Evolutionary conservation across 1,284 basidiomycete species (phyloP).

Genomic region (Mycosarcoma mackinlayi): DNA sequence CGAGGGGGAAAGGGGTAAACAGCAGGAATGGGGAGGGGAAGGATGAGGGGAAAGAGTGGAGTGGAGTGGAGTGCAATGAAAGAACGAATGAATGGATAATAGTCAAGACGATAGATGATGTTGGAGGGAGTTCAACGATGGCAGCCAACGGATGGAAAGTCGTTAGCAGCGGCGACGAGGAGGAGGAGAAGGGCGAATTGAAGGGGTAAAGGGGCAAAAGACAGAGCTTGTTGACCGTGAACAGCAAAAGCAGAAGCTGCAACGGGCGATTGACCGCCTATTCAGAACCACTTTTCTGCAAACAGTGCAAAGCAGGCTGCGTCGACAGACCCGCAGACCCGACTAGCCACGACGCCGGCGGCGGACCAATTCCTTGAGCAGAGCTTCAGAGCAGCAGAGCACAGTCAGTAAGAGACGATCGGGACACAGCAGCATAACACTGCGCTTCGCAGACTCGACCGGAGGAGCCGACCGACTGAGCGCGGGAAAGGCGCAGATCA

Average conservation of each 20-base stretch:
- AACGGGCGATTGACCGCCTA: too few relatives aligned
- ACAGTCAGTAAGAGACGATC: background rate
- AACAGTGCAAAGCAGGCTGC: constrained; percentile 6
- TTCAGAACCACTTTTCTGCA: too few relatives aligned
- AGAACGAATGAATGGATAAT: constrained; percentile 19
- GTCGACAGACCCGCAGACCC: background rate
- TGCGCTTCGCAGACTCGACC: constrained; percentile 3
- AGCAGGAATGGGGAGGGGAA: constrained; percentile 1
- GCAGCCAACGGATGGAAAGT: background rate
- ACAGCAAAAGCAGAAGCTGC: background rate
- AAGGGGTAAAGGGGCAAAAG: background rate
- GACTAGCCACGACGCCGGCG: too few relatives aligned
- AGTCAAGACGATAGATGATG: constrained; percentile 24
- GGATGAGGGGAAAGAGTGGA: background rate
- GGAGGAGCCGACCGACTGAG: constrained; percentile 10
- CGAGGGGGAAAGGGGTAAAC: background rate
- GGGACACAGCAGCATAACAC: constrained; percentile 4
- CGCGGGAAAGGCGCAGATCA: constrained; percentile 9
- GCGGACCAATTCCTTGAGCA: too few relatives aligned
- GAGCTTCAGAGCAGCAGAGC: background rate
- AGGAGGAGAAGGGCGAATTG: constrained; percentile 2
- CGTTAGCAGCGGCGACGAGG: background rate
- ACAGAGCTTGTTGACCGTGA: constrained; percentile 1
- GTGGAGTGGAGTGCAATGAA: constrained; percentile 25
- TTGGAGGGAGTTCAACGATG: background rate